phyloP scores from a whole-genome alignment of 768 basidiomycete species.

The Macrolepiota dolichaula region DNA sequence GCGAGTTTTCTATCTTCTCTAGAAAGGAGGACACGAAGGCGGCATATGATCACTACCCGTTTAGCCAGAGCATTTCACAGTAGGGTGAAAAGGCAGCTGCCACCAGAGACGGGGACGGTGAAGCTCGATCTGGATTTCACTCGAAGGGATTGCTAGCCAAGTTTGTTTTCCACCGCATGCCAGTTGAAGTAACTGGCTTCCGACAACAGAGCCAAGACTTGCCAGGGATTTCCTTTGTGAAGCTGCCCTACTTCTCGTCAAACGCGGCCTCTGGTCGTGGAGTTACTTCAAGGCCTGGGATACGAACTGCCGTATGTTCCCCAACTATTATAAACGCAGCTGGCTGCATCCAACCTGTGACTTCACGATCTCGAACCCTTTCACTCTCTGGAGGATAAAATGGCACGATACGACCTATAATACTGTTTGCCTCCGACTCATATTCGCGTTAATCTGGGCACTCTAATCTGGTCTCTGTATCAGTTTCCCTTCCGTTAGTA shows the following conservation, averaged over 20 bases:
- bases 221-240: background rate
- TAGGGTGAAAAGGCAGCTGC: background rate
- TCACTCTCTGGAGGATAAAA: background rate
- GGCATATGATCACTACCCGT: background rate
- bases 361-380: background rate
- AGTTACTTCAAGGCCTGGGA: background rate
- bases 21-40: background rate
- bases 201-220: background rate
- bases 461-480: background rate
- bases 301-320: background rate
- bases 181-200: background rate
- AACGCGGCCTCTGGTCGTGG: background rate
- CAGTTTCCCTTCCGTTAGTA: background rate
- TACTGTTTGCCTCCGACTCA: background rate
- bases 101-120: background rate
- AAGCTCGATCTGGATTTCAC: too few species aligned
- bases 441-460: background rate
- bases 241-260: background rate
- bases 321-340: background rate
- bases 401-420: background rate
- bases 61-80: background rate
- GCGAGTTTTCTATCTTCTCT: background rate
- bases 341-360: background rate
- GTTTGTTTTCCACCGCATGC: background rate
- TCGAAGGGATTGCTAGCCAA: background rate